phyloP scores from a whole-genome alignment of 164 flowering plant species.

The Vitis rupestris region DNA sequence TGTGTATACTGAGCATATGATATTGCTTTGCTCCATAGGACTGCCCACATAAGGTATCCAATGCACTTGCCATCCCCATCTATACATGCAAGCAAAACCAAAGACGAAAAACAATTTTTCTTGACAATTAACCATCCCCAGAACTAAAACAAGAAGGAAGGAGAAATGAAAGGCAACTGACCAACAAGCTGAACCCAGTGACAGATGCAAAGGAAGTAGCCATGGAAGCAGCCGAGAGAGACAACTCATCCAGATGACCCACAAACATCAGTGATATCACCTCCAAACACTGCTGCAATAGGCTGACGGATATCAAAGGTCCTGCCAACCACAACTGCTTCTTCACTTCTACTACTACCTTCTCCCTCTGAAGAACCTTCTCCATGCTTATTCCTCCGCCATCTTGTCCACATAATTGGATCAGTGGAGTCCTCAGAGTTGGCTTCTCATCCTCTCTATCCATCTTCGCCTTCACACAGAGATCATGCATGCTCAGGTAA shows the following conservation, averaged over 20 bases:
- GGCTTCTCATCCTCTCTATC: constrained; percentile 16
- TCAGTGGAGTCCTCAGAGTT: constrained; percentile 15
- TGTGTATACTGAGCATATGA: constrained; percentile 41
- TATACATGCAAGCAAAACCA: constrained; percentile 10
- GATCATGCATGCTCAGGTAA: not conserved
- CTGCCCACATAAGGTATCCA: constrained; percentile 54
- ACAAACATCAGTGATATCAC: constrained; percentile 71
- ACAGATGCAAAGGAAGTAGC: constrained; percentile 74
- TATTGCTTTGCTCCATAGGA: constrained; percentile 52
- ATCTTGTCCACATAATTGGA: constrained; percentile 8
- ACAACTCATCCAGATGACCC: constrained; percentile 71
- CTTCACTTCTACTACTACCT: constrained; percentile 49
- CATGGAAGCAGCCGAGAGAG: constrained; percentile 75
- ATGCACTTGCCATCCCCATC: constrained; percentile 49
- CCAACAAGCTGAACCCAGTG: constrained; percentile 75
- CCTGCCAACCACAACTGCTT: constrained; percentile 67
- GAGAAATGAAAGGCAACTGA: constrained; percentile 17
- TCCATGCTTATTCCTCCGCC: not conserved
- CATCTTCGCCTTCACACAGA: not conserved
- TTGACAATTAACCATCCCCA: not conserved
- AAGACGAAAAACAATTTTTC: not conserved
- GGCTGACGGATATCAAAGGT: constrained; percentile 45
- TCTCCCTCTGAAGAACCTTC: constrained; percentile 4
- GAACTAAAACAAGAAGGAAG: not conserved
- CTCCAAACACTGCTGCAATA: constrained; percentile 48